Conservation (phyloP, 2,329 filamentous ascomycete genomes). For the Claviceps sp. region DNA sequence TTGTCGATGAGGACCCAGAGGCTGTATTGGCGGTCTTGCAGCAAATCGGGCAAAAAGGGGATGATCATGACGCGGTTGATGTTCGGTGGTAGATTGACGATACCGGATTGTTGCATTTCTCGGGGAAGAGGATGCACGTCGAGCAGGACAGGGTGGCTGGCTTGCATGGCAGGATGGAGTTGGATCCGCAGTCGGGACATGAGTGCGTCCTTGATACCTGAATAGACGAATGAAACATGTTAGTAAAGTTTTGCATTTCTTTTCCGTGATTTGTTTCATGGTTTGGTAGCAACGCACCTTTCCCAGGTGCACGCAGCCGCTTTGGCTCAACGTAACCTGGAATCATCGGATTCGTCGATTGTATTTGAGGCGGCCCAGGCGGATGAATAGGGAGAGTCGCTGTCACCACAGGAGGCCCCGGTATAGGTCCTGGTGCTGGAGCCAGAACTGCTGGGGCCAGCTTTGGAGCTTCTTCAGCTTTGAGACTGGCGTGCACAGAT, state of each 20-base stretch:
- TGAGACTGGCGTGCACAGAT: constrained; percentile 20
- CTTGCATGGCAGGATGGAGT: constrained; percentile 53
- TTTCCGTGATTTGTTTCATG: too few relatives aligned
- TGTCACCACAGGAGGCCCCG: constrained; percentile 4
- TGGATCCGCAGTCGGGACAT: constrained; percentile 52
- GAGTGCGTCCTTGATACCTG: constrained; percentile 47
- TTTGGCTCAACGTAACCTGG: constrained; percentile 23
- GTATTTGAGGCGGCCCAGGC: constrained; percentile 13
- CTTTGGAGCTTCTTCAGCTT: constrained; percentile 21
- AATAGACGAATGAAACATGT: not conserved
- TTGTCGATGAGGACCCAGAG: constrained; percentile 62
- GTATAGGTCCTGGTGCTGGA: constrained; percentile 9
- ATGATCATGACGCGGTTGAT: constrained; percentile 61
- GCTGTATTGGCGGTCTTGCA: constrained; percentile 59
- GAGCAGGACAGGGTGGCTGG: constrained; percentile 47
- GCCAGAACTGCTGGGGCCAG: constrained; percentile 14
- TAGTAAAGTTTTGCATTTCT: not conserved
- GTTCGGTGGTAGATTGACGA: constrained; percentile 53
- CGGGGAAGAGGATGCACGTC: constrained; percentile 52
- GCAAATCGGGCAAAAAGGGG: constrained; percentile 47
- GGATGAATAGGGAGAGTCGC: constrained; percentile 8
- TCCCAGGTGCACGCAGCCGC: constrained; percentile 25
- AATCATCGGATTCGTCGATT: constrained; percentile 13
- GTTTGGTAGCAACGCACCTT: constrained; percentile 20
- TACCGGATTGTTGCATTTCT: constrained; percentile 57